Evolutionary conservation across 441 rosid genomes (phyloP).

Genomic region (Oxalis stricta): DNA sequence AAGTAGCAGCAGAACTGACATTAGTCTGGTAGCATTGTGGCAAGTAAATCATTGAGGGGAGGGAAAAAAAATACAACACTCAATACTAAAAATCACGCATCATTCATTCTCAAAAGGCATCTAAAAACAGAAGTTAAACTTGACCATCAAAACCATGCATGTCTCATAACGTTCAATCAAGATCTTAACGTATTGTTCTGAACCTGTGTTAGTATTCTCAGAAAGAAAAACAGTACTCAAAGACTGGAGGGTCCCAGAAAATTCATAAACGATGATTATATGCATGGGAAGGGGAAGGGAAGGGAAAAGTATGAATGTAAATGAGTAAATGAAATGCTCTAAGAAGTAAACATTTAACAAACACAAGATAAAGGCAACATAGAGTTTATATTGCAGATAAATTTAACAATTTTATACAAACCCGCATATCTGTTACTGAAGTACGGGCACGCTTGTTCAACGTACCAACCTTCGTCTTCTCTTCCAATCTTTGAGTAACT

Average conservation of each 20-base stretch:
- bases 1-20: constrained; percentile 26
- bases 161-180: neutral
- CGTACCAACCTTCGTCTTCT: constrained; percentile 41
- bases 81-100: neutral
- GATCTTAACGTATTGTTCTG: no score
- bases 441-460: constrained; percentile 50
- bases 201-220: no score
- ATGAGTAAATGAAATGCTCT: no score
- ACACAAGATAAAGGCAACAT: neutral
- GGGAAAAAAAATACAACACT: neutral
- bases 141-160: neutral
- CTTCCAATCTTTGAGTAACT: constrained; percentile 33
- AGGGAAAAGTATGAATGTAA: no score
- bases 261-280: no score
- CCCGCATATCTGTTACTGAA: constrained; percentile 41
- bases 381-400: neutral
- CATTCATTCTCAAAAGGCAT: neutral
- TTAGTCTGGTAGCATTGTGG: constrained; percentile 34
- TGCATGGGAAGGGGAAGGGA: no score
- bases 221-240: no score
- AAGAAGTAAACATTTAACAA: no score
- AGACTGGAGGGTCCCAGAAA: no score
- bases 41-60: neutral
- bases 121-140: neutral
- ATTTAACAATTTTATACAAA: constrained; percentile 21